These are phyloP conservation scores for Typha latifolia DNA, from an alignment of 176 grass and related monocot genomes.

Conservation along the genomic window DNA sequence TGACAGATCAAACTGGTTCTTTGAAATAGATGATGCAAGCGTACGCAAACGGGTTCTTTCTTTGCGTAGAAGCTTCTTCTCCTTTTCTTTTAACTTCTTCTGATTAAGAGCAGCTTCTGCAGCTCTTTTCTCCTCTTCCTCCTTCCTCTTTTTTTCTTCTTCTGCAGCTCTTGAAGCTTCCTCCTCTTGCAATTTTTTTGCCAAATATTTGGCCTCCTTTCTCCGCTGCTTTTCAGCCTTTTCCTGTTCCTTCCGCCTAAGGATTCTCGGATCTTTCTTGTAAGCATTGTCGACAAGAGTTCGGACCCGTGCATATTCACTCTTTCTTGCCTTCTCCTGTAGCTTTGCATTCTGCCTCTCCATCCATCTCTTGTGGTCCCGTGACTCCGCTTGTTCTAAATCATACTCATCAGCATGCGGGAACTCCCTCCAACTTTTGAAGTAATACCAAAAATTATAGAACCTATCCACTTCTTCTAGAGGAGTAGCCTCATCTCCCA, in stretches of 20 bases:
- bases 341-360: slow-evolving; percentile 88
- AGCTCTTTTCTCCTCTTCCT: slow-evolving; percentile 64
- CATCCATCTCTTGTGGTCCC: slow-evolving; percentile 99
- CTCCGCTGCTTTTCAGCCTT: slow-evolving; percentile 87
- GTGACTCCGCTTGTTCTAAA: slow-evolving; percentile 92
- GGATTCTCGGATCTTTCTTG: slow-evolving; percentile 82
- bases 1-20: slow-evolving; percentile 41
- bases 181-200: slow-evolving; percentile 86
- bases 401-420: slow-evolving; percentile 90
- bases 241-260: slow-evolving; percentile 76
- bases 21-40: slow-evolving; percentile 29
- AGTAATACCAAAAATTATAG: slow-evolving; percentile 93
- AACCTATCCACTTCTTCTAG: slow-evolving; percentile 70
- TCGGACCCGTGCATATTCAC: slow-evolving; percentile 55
- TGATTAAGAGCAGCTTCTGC: slow-evolving; percentile 63
- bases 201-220: slow-evolving; percentile 75
- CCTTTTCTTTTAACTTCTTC: slow-evolving; percentile 90
- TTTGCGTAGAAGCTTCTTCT: slow-evolving; percentile 89
- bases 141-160: slow-evolving; percentile 68
- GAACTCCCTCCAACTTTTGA: slow-evolving; percentile 98
- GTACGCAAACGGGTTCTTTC: slow-evolving; percentile 68
- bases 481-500: slow-evolving; percentile 65
- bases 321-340: slow-evolving; percentile 84
- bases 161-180: slow-evolving; percentile 58
- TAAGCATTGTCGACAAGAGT: slow-evolving; percentile 90